A percentile compares a stretch with the other conserved stretches of the same genome.
phyloP scores from a whole-genome alignment of 768 basidiomycete species.

The Suillus tomentosus region DNA sequence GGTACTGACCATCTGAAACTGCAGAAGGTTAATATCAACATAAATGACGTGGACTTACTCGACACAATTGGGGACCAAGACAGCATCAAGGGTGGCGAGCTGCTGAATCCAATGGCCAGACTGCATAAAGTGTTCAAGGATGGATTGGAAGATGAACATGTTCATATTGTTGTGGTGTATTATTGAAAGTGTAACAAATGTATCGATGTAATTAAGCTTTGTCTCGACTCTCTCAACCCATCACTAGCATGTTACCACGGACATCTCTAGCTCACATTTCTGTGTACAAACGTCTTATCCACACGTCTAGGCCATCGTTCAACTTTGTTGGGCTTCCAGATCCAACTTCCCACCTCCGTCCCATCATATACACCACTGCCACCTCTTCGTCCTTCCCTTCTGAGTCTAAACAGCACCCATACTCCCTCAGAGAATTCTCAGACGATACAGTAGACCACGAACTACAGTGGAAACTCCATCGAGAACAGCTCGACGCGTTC shows the following conservation, averaged over 20 bases:
- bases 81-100: too few relatives aligned
- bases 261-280: neutral
- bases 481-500: constrained; percentile 72
- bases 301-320: constrained; percentile 27
- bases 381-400: constrained; percentile 38
- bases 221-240: neutral
- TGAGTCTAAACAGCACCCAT: constrained; percentile 53
- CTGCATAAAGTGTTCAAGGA: too few relatives aligned
- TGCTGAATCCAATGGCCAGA: too few relatives aligned
- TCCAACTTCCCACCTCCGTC: constrained; percentile 77
- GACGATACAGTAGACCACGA: constrained; percentile 40
- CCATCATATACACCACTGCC: constrained; percentile 76
- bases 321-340: constrained; percentile 71
- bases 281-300: constrained; percentile 17
- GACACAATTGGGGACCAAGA: too few relatives aligned
- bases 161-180: too few relatives aligned
- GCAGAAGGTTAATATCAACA: too few relatives aligned
- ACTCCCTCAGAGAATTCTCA: constrained; percentile 75
- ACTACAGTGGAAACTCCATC: constrained; percentile 69
- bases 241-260: neutral
- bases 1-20: too few relatives aligned
- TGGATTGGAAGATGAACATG: too few relatives aligned
- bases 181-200: neutral
- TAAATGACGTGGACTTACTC: too few relatives aligned
- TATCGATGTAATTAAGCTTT: neutral